phyloP scores from a whole-genome alignment of 306 rosid genomes.

The Acacia confusa region DNA sequence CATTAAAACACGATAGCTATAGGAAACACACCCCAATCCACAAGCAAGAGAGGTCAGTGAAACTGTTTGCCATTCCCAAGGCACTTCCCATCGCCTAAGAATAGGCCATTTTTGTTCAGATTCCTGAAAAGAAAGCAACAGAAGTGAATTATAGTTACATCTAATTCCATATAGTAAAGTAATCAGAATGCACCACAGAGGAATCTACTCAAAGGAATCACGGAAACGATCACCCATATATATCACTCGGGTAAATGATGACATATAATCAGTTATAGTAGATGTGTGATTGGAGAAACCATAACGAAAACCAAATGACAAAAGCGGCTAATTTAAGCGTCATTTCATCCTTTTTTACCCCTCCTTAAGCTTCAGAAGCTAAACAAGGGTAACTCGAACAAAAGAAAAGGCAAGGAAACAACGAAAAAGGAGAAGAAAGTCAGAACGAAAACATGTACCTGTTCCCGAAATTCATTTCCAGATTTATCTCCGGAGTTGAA shows the following conservation, averaged over 20 bases:
- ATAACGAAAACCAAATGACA: not conserved
- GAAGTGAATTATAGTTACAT: not conserved
- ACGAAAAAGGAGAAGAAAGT: not conserved
- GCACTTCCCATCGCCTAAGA: slow-evolving; percentile 91
- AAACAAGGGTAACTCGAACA: not conserved
- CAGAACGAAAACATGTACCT: slow-evolving; percentile 39
- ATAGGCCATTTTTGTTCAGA: slow-evolving; percentile 56
- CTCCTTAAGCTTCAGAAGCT: not conserved
- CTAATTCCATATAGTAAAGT: slow-evolving; percentile 7
- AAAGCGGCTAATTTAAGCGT: not conserved
- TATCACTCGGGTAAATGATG: not conserved
- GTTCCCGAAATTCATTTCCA: slow-evolving; percentile 38
- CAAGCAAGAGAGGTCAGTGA: slow-evolving; percentile 84
- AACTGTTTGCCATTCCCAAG: slow-evolving; percentile 97
- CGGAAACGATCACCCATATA: not conserved
- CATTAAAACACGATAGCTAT: slow-evolving; percentile 16
- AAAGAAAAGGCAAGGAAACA: not conserved
- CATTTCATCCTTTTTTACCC: not conserved
- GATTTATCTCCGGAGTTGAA: slow-evolving; percentile 55
- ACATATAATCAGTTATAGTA: not conserved
- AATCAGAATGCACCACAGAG: slow-evolving; percentile 13
- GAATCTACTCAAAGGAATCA: not conserved
- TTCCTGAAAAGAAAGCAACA: slow-evolving; percentile 51
- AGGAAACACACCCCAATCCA: slow-evolving; percentile 75
- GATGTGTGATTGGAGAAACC: not conserved